Evolutionary conservation across 306 rosid genomes (phyloP).

Genomic region (Cicer arietinum): DNA sequence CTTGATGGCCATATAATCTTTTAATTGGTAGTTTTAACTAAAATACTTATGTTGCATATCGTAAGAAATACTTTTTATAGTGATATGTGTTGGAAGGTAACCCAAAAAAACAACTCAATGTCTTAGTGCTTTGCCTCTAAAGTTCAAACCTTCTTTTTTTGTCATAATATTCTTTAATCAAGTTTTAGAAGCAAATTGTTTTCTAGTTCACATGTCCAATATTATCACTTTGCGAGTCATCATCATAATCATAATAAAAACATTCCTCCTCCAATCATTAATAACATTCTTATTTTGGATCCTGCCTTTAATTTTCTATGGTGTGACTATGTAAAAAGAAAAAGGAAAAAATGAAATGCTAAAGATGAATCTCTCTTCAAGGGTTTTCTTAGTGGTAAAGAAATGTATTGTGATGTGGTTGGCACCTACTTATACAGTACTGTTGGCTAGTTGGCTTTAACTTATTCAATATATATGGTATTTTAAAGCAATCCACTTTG

Average conservation of each 20-base stretch:
- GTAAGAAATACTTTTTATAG: constrained; percentile 15
- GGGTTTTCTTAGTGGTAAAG: constrained; percentile 48
- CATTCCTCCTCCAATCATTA: constrained; percentile 33
- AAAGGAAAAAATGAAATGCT: background rate
- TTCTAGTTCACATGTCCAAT: background rate
- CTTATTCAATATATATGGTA: constrained; percentile 27
- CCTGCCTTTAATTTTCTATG: constrained; percentile 30
- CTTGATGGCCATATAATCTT: constrained; percentile 24
- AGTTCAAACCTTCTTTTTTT: background rate
- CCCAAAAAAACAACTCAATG: background rate
- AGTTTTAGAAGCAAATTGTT: constrained; percentile 1
- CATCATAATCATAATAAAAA: constrained; percentile 27
- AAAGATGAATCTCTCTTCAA: constrained; percentile 16
- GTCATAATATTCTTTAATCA: background rate
- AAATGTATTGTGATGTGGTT: constrained; percentile 18
- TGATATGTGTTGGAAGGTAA: constrained; percentile 3
- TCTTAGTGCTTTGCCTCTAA: background rate
- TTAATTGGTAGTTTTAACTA: constrained; percentile 12
- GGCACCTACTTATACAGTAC: constrained; percentile 6
- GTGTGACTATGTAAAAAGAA: background rate
- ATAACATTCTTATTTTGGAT: background rate
- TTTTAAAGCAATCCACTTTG: constrained; percentile 15
- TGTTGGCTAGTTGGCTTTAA: constrained; percentile 20
- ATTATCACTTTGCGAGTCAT: constrained; percentile 28
- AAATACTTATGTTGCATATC: background rate